A percentile compares a stretch with the other conserved stretches of the same genome.
Evolutionary conservation across 1,284 basidiomycete genomes (phyloP).

Genomic region (Malassezia sympodialis): DNA sequence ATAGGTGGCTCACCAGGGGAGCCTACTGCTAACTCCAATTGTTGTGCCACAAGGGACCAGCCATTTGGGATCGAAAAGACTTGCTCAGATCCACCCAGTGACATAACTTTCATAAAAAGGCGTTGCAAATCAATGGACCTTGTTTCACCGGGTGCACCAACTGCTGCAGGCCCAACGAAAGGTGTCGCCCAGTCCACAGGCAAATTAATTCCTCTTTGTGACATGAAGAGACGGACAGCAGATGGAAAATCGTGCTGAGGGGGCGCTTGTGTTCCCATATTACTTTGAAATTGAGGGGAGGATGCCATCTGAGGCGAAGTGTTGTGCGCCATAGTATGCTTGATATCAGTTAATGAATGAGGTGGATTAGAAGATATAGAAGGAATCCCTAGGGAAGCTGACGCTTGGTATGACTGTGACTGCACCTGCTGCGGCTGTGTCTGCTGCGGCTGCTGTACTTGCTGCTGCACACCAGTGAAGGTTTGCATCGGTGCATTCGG

Average conservation of each 20-base stretch:
- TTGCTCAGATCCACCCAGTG: slow-evolving; percentile 31
- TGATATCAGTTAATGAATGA: background rate
- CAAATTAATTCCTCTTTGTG: slow-evolving; percentile 29
- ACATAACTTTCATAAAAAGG: slow-evolving; percentile 33
- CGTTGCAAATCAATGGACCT: slow-evolving; percentile 33
- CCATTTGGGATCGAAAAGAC: slow-evolving; percentile 27
- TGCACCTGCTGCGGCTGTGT: background rate
- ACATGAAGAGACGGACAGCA: slow-evolving; percentile 35
- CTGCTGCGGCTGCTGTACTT: background rate
- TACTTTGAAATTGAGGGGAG: background rate
- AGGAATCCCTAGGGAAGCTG: background rate
- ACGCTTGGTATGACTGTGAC: background rate
- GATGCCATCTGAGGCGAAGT: background rate
- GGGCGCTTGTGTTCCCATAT: background rate
- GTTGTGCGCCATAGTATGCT: background rate
- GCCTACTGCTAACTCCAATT: slow-evolving; percentile 32
- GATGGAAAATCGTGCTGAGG: slow-evolving; percentile 26
- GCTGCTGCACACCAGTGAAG: background rate
- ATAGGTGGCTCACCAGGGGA: slow-evolving; percentile 22
- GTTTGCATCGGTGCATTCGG: slow-evolving; percentile 17
- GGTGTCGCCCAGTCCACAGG: slow-evolving; percentile 23
- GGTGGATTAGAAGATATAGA: background rate
- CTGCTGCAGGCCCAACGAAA: slow-evolving; percentile 33
- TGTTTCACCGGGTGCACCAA: slow-evolving; percentile 25
- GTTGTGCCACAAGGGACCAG: slow-evolving; percentile 36